A percentile compares a stretch with the other conserved stretches of the same genome.
These are phyloP conservation scores for Laetiporus sulphureus DNA, from an alignment of 1,284 basidiomycete species.

Conservation along the genomic window DNA sequence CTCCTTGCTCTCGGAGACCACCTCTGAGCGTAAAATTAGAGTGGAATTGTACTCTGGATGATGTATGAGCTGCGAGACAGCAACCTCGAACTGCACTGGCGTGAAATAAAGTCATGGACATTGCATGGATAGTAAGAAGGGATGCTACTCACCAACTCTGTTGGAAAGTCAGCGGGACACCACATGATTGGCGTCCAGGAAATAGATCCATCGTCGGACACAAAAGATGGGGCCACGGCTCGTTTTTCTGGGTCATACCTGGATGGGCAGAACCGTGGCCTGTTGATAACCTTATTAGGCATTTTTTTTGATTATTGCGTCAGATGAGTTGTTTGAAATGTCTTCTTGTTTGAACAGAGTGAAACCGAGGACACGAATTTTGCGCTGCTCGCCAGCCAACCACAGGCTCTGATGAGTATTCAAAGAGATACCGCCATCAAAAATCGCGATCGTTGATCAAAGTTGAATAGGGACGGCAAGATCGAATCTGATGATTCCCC, in stretches of 20 bases:
- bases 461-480: neutral
- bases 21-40: conserved; percentile 72
- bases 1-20: conserved; percentile 37
- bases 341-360: too few species aligned
- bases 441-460: too few species aligned
- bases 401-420: too few species aligned
- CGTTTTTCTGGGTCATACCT: neutral
- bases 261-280: conserved; percentile 1
- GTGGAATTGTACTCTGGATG: conserved; percentile 84
- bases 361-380: too few species aligned
- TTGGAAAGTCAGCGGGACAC: conserved; percentile 36
- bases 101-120: too few species aligned
- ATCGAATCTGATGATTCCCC: neutral
- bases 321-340: neutral
- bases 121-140: conserved; percentile 1
- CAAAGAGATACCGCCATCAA: too few species aligned
- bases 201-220: neutral
- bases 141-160: conserved; percentile 31
- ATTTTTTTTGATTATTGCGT: neutral
- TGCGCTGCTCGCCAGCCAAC: too few species aligned
- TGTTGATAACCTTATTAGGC: too few species aligned
- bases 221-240: conserved; percentile 1
- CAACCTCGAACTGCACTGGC: conserved; percentile 53
- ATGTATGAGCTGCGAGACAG: conserved; percentile 57
- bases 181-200: conserved; percentile 33